Evolutionary conservation across 1,284 basidiomycete genomes (phyloP).

Genomic region (Mycosarcoma maydis): DNA sequence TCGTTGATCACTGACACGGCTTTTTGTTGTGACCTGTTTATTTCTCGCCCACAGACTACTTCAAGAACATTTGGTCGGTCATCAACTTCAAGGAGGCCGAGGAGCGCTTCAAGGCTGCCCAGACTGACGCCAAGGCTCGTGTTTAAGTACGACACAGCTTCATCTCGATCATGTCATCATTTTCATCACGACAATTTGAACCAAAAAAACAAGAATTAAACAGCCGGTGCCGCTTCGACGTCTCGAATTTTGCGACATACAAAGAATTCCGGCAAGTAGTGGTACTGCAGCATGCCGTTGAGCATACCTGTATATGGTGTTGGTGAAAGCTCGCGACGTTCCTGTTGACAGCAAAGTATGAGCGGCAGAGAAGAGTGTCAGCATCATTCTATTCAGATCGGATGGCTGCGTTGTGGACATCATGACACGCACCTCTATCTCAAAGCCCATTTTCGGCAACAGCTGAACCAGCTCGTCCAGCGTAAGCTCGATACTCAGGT

Average conservation of each 20-base stretch:
- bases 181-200: conserved; percentile 12
- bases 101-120: conserved; percentile 61
- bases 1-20: not conserved
- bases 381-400: too few relatives aligned
- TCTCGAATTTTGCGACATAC: conserved; percentile 62
- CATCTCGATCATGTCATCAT: conserved; percentile 8
- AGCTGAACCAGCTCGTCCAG: conserved; percentile 86
- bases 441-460: conserved; percentile 81
- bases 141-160: conserved; percentile 16
- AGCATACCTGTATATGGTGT: conserved; percentile 84
- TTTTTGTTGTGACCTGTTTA: not conserved
- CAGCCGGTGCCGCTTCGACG: conserved; percentile 41
- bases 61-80: conserved; percentile 66
- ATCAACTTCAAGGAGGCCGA: conserved; percentile 68
- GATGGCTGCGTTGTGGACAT: too few relatives aligned
- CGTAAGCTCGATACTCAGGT: conserved; percentile 78
- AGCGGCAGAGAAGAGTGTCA: not conserved
- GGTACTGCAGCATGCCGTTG: conserved; percentile 85
- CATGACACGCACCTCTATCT: conserved; percentile 77
- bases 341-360: conserved; percentile 69
- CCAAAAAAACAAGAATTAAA: conserved; percentile 22
- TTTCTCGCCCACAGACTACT: conserved; percentile 50
- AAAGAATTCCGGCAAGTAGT: conserved; percentile 75
- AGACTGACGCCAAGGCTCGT: conserved; percentile 52
- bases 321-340: conserved; percentile 80